A percentile compares a stretch with the other conserved stretches of the same genome.
These are phyloP conservation scores for Penicillium longicatenatum DNA, from an alignment of 495 filamentous ascomycete species.

Conservation along the genomic window DNA sequence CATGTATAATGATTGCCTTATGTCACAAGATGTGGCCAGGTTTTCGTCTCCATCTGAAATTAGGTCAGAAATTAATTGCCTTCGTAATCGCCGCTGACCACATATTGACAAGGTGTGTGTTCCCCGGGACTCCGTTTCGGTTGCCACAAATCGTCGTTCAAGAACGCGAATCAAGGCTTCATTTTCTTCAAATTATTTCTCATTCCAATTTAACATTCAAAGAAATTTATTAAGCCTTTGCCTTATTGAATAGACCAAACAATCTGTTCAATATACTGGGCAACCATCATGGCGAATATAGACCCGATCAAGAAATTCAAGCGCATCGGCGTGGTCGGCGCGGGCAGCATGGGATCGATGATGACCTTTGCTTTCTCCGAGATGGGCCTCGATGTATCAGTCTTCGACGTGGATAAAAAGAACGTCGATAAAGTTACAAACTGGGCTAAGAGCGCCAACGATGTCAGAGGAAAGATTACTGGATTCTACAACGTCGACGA, in stretches of 20 bases:
- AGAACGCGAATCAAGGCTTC: constrained; percentile 8
- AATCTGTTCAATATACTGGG: neutral
- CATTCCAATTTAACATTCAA: neutral
- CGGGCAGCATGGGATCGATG: constrained; percentile 66
- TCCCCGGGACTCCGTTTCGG: constrained; percentile 8
- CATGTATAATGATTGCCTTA: neutral
- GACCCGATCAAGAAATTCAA: constrained; percentile 33
- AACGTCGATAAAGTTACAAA: constrained; percentile 47
- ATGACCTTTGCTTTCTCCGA: constrained; percentile 69
- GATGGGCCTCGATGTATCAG: constrained; percentile 58
- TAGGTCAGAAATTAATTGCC: neutral
- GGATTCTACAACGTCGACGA: constrained; percentile 41
- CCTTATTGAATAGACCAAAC: neutral
- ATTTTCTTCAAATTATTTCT: neutral
- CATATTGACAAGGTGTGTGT: constrained; percentile 18
- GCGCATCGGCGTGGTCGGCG: constrained; percentile 63
- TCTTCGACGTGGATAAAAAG: constrained; percentile 57
- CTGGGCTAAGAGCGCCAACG: constrained; percentile 20
- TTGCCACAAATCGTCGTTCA: constrained; percentile 23
- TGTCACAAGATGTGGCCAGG: neutral
- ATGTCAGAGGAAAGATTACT: constrained; percentile 34
- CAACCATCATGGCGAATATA: constrained; percentile 22
- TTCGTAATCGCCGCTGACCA: constrained; percentile 17
- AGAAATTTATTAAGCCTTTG: neutral
- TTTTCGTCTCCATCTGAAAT: no score